Conservation (phyloP, 2,329 filamentous ascomycete genomes). For the Aspergillus sp. region DNA sequence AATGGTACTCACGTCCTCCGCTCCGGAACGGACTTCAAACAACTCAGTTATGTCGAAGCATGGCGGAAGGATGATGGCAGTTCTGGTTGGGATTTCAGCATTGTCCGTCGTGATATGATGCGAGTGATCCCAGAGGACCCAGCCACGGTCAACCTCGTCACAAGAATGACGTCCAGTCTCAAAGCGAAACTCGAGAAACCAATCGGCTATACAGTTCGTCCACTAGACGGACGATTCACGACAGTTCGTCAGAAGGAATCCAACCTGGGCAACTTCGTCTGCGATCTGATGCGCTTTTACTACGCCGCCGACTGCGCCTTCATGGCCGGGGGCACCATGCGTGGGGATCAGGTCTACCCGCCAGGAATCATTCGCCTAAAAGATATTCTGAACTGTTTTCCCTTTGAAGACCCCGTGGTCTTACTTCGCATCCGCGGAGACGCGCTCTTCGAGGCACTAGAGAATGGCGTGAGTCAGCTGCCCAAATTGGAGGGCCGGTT, state of each 20-base stretch:
- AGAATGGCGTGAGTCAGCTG: slow-evolving; percentile 73
- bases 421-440: slow-evolving; percentile 63
- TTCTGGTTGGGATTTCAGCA: slow-evolving; percentile 67
- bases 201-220: slow-evolving; percentile 71
- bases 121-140: slow-evolving; percentile 58
- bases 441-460: slow-evolving; percentile 68
- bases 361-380: slow-evolving; percentile 69
- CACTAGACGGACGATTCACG: slow-evolving; percentile 77
- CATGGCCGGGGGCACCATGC: slow-evolving; percentile 78
- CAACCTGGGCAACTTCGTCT: slow-evolving; percentile 85
- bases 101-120: slow-evolving; percentile 65
- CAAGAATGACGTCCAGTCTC: slow-evolving; percentile 62
- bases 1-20: slow-evolving; percentile 78
- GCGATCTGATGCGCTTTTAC: slow-evolving; percentile 80
- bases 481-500: slow-evolving; percentile 80
- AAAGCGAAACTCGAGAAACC: slow-evolving; percentile 72
- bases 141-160: slow-evolving; percentile 54
- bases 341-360: slow-evolving; percentile 81
- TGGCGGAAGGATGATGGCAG: slow-evolving; percentile 45
- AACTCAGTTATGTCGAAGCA: slow-evolving; percentile 79
- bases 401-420: slow-evolving; percentile 84
- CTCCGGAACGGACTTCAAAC: slow-evolving; percentile 85
- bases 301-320: slow-evolving; percentile 73
- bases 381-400: slow-evolving; percentile 82
- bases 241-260: slow-evolving; percentile 70